Percentiles rank a stretch among this genome's conserved stretches.
Conservation (phyloP, 1,284 basidiomycete genomes). For the Neonothopanus nambi region DNA sequence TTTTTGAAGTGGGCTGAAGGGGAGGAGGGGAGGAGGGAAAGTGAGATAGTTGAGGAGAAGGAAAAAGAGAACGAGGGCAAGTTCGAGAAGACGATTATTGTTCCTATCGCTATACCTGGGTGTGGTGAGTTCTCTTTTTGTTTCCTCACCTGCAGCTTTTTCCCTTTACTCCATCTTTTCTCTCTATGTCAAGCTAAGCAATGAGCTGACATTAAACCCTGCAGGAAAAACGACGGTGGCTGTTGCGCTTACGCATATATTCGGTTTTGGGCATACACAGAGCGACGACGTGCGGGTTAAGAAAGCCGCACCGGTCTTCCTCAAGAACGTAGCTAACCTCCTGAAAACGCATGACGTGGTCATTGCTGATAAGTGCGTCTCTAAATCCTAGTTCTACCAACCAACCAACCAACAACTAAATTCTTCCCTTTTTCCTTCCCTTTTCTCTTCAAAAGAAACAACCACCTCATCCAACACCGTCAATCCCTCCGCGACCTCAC, state of each 20-base stretch:
- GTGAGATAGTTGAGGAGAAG: conserved; percentile 26
- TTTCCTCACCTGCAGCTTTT: not conserved
- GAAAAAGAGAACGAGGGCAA: conserved; percentile 28
- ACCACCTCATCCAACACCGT: conserved; percentile 82
- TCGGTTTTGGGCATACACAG: conserved; percentile 87
- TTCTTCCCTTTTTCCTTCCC: conserved; percentile 2
- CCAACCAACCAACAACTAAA: not conserved
- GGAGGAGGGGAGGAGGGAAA: conserved; percentile 41
- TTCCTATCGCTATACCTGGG: conserved; percentile 91
- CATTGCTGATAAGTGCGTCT: conserved; percentile 82
- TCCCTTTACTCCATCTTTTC: not conserved
- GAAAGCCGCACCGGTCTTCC: conserved; percentile 76
- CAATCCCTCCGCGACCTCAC: conserved; percentile 60
- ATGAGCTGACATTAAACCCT: conserved; percentile 9
- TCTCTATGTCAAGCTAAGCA: too few relatives aligned
- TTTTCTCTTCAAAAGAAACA: conserved; percentile 67
- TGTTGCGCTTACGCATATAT: conserved; percentile 78
- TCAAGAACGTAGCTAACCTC: conserved; percentile 71
- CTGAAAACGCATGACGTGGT: conserved; percentile 74
- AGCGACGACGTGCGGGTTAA: conserved; percentile 88
- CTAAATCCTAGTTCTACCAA: not conserved
- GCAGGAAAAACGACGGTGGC: conserved; percentile 88
- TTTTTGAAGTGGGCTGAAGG: conserved; percentile 75
- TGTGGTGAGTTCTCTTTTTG: conserved; percentile 59
- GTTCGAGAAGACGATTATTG: conserved; percentile 81